Conservation (phyloP, 192 early-diverging fungal genomes). For the Gamsiella multidivaricata region DNA sequence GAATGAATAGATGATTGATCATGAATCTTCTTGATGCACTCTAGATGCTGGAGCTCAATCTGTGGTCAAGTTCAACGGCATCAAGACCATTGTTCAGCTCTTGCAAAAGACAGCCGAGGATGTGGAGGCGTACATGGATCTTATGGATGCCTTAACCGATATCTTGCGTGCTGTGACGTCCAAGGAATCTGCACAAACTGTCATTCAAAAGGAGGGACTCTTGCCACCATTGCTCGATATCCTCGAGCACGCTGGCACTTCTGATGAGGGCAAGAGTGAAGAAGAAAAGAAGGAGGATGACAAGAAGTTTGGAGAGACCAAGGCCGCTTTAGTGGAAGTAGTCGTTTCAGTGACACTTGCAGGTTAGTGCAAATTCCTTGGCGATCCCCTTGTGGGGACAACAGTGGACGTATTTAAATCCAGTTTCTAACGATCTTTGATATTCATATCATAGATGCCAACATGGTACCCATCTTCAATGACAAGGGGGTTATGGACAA, state of each 20-base stretch:
- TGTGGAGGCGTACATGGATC: slow-evolving; percentile 34
- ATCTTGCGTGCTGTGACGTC: slow-evolving; percentile 24
- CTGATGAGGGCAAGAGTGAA: slow-evolving; percentile 53
- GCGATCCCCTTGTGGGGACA: no score
- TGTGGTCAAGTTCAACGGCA: slow-evolving; percentile 36
- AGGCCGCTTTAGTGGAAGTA: slow-evolving; percentile 56
- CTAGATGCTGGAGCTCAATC: slow-evolving; percentile 30
- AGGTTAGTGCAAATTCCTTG: slow-evolving; percentile 57
- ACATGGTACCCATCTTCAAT: slow-evolving; percentile 61
- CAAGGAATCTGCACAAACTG: slow-evolving; percentile 55
- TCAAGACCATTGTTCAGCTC: slow-evolving; percentile 18
- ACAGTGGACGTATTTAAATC: no score
- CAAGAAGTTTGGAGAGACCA: slow-evolving; percentile 59
- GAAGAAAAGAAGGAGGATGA: slow-evolving; percentile 59
- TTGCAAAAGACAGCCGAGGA: slow-evolving; percentile 22
- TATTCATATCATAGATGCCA: slow-evolving; percentile 54
- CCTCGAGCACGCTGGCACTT: slow-evolving; percentile 52
- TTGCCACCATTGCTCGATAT: slow-evolving; percentile 56
- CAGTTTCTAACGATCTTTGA: no score
- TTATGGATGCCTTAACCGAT: slow-evolving; percentile 30
- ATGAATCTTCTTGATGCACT: not conserved
- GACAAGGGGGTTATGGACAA: slow-evolving; percentile 53
- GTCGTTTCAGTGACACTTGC: slow-evolving; percentile 58
- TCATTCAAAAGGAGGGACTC: slow-evolving; percentile 47
- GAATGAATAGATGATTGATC: not conserved